These are phyloP conservation scores for Suhomyces canberraensis DNA, from an alignment of 805 yeast genomes.

Conservation along the genomic window DNA sequence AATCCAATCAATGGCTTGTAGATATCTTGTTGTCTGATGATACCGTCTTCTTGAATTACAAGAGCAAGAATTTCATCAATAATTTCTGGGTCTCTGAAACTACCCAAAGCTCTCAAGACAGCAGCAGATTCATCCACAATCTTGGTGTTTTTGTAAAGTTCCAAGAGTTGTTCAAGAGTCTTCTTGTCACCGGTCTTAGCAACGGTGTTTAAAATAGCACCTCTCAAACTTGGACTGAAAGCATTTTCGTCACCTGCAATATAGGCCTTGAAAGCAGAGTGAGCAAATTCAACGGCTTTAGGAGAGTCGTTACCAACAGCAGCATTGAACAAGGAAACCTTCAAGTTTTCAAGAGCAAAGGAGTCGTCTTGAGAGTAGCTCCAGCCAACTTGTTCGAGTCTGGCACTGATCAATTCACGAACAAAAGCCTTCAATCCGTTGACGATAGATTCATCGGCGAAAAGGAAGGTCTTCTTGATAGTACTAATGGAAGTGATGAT, in stretches of 20 bases:
- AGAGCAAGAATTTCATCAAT: constrained; percentile 54
- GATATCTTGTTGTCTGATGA: constrained; percentile 67
- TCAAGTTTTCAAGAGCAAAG: constrained; percentile 63
- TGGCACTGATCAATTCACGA: constrained; percentile 52
- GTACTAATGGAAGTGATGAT: constrained; percentile 48
- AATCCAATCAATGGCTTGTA: constrained; percentile 76
- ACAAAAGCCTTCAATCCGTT: constrained; percentile 51
- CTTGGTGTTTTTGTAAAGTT: constrained; percentile 58
- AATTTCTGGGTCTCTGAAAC: constrained; percentile 50
- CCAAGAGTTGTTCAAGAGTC: constrained; percentile 59
- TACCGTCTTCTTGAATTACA: constrained; percentile 53
- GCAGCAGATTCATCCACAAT: constrained; percentile 65
- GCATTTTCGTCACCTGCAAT: constrained; percentile 63
- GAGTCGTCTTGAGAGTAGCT: constrained; percentile 53
- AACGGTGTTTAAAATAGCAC: constrained; percentile 60
- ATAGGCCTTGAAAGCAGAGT: constrained; percentile 50
- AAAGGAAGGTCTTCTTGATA: constrained; percentile 52
- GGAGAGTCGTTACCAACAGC: constrained; percentile 55
- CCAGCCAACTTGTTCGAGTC: constrained; percentile 62
- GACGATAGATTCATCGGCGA: constrained; percentile 46
- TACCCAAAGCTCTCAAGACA: constrained; percentile 69
- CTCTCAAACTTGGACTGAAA: constrained; percentile 71
- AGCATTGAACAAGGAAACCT: constrained; percentile 56
- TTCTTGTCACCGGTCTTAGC: constrained; percentile 61
- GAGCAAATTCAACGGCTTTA: constrained; percentile 44